Conservation (phyloP, 2,329 filamentous ascomycete species). For the Paracamarosporium sp. region DNA sequence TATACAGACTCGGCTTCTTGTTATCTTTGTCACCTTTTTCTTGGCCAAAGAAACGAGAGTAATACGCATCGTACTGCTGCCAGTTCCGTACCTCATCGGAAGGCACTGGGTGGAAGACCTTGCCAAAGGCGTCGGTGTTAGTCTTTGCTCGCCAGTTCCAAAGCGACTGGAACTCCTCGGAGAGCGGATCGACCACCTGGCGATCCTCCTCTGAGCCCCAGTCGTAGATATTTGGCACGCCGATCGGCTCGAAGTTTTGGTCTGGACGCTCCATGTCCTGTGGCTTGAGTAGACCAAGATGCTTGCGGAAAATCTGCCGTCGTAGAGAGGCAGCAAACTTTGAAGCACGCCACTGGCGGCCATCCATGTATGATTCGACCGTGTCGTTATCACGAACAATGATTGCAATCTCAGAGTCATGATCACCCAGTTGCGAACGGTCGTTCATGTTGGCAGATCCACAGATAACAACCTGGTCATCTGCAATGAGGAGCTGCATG, state of each 20-base stretch:
- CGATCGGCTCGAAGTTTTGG: constrained; percentile 64
- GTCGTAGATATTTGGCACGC: constrained; percentile 61
- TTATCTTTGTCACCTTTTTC: constrained; percentile 50
- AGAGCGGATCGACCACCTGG: constrained; percentile 76
- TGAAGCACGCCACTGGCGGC: constrained; percentile 72
- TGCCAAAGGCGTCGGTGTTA: constrained; percentile 82
- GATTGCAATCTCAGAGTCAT: constrained; percentile 90
- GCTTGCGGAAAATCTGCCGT: constrained; percentile 87
- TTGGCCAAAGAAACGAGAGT: constrained; percentile 66
- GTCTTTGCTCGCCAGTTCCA: constrained; percentile 76
- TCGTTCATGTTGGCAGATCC: constrained; percentile 77
- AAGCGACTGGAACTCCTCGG: constrained; percentile 69
- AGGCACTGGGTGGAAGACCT: constrained; percentile 82
- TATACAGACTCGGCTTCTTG: constrained; percentile 65
- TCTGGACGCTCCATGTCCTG: constrained; percentile 71
- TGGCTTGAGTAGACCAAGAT: constrained; percentile 80
- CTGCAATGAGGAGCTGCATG: constrained; percentile 72
- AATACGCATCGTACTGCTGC: constrained; percentile 77
- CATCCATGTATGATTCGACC: constrained; percentile 76
- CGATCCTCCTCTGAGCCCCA: constrained; percentile 55
- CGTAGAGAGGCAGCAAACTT: constrained; percentile 82
- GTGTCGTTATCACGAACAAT: constrained; percentile 79
- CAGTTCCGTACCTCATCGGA: constrained; percentile 72
- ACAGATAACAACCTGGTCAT: constrained; percentile 82
- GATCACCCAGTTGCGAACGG: constrained; percentile 78